A percentile compares a stretch with the other conserved stretches of the same genome.
Evolutionary conservation across 2,329 filamentous ascomycete species (phyloP).

Genomic region (Elsinoe necatrix): DNA sequence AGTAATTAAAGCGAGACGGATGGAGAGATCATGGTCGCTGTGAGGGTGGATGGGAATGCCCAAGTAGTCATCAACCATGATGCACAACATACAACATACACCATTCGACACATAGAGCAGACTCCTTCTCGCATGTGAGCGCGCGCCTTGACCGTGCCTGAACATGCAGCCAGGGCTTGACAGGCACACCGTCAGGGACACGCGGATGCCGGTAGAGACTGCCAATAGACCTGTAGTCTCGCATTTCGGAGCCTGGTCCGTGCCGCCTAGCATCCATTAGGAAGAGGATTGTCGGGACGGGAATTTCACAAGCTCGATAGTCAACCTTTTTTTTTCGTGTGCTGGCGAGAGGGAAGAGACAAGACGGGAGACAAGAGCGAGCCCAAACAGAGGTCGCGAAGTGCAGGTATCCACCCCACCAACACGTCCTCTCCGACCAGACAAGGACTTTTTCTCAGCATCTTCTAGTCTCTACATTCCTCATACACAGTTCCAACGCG

Average conservation of each 20-base stretch:
- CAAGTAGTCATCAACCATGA: neutral
- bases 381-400: neutral
- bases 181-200: neutral
- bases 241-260: conserved; percentile 7
- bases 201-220: conserved; percentile 8
- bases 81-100: neutral
- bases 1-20: neutral
- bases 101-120: neutral
- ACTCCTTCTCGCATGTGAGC: too few relatives aligned
- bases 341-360: neutral
- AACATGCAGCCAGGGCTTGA: neutral
- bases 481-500: neutral
- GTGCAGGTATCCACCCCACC: neutral
- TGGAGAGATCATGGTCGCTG: neutral
- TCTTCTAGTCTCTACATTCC: neutral
- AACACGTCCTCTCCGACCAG: neutral
- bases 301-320: neutral
- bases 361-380: too few relatives aligned
- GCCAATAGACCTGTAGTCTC: neutral
- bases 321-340: neutral
- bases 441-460: neutral
- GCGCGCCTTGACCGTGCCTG: neutral
- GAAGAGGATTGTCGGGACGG: neutral
- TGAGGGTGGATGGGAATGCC: neutral
- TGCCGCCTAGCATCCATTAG: neutral